phyloP scores from a whole-genome alignment of 306 rosid genomes.

The Cucumis melo region DNA sequence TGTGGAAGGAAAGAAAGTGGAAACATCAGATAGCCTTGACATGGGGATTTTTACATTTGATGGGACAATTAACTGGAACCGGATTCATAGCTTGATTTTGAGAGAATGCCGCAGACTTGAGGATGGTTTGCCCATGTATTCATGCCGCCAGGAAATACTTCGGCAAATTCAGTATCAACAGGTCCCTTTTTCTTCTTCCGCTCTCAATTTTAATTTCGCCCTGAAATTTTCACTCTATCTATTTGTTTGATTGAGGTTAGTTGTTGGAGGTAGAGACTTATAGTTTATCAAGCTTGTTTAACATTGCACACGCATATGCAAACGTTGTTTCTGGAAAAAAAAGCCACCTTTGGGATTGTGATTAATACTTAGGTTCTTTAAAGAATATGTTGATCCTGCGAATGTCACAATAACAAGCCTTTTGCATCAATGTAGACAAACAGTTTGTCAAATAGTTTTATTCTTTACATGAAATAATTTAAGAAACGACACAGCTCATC shows the following conservation, averaged over 20 bases:
- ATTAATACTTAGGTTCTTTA: neutral
- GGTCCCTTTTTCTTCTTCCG: slow-evolving; percentile 23
- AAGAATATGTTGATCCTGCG: neutral
- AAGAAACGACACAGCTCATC: neutral
- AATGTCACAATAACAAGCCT: neutral
- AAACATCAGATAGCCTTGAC: slow-evolving; percentile 8
- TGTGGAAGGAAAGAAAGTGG: slow-evolving; percentile 21
- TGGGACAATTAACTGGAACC: slow-evolving; percentile 32
- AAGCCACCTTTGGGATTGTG: neutral
- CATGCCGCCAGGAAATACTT: slow-evolving; percentile 57
- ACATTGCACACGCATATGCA: neutral
- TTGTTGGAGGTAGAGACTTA: neutral
- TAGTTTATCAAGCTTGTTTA: neutral
- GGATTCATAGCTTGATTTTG: slow-evolving; percentile 28
- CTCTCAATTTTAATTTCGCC: neutral
- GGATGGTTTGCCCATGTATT: slow-evolving; percentile 78
- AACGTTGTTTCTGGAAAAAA: neutral
- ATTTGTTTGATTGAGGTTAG: neutral
- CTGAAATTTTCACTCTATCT: neutral
- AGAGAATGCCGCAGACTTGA: slow-evolving; percentile 66
- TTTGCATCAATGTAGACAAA: neutral
- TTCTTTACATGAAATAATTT: neutral
- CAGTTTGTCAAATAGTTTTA: neutral
- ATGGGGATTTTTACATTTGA: slow-evolving; percentile 28
- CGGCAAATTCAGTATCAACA: slow-evolving; percentile 40